Percentiles rank a stretch among this genome's conserved stretches.
These are phyloP conservation scores for Zasmidium angulare DNA, from an alignment of 2,329 filamentous ascomycete genomes.

Conservation along the genomic window DNA sequence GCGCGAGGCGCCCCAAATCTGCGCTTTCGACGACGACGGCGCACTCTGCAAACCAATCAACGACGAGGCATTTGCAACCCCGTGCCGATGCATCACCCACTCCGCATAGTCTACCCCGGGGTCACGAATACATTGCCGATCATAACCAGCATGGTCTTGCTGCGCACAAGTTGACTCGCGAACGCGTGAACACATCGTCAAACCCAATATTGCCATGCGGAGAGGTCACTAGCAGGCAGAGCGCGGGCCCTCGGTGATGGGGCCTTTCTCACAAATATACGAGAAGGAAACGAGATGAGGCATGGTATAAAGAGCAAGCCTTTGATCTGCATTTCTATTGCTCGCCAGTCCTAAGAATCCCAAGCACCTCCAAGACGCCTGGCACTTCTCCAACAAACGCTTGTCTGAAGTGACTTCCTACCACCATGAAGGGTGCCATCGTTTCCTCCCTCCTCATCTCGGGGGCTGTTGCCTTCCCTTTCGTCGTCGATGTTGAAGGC, in stretches of 20 bases:
- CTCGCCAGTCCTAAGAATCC: not conserved
- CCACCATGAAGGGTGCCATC: slow-evolving; percentile 28
- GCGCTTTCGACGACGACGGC: not conserved
- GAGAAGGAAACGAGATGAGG: not conserved
- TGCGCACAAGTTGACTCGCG: slow-evolving; percentile 1
- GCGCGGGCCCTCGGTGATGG: slow-evolving; percentile 3
- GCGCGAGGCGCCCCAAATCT: not conserved
- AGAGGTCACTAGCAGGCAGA: not conserved
- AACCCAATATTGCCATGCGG: slow-evolving; percentile 5
- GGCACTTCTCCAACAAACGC: not conserved
- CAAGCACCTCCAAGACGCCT: not conserved
- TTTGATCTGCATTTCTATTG: not conserved
- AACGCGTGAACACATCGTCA: not conserved
- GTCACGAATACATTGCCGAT: not conserved
- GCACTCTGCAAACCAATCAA: not conserved
- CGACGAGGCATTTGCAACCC: not conserved
- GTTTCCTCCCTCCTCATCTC: slow-evolving; percentile 26
- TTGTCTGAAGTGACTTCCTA: not conserved
- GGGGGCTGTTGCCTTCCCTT: slow-evolving; percentile 39
- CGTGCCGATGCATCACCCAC: not conserved
- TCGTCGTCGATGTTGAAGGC: slow-evolving; percentile 37
- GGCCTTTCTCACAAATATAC: not conserved
- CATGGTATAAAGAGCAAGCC: not conserved
- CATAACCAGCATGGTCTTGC: slow-evolving; percentile 1
- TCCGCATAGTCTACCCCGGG: not conserved